Evolutionary conservation across 1,139 yeast genomes (phyloP).

Genomic region (Saccharomycopsis phalli): DNA sequence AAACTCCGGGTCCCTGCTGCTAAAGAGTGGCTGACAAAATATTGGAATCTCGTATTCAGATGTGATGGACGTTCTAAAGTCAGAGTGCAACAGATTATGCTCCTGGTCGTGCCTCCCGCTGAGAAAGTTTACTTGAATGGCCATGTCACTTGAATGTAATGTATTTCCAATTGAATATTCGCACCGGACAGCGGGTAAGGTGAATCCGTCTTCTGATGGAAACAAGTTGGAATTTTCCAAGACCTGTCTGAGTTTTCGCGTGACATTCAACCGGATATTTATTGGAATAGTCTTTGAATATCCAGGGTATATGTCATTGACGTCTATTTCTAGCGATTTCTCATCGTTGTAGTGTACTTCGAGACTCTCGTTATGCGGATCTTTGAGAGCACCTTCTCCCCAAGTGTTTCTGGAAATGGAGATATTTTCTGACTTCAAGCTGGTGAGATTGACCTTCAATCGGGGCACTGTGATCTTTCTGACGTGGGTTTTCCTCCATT

Average conservation of each 20-base stretch:
- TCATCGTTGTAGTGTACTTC: not conserved
- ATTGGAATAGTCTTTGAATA: slow-evolving; percentile 14
- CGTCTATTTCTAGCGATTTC: not conserved
- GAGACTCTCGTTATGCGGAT: not conserved
- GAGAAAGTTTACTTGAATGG: not conserved
- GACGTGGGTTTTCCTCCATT: slow-evolving; percentile 6
- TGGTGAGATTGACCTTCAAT: slow-evolving; percentile 8
- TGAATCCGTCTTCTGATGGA: too few relatives aligned
- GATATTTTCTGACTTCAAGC: slow-evolving; percentile 10
- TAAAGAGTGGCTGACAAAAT: slow-evolving; percentile 10
- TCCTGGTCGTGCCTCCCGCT: too few relatives aligned
- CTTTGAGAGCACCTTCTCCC: not conserved
- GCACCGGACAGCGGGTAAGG: not conserved
- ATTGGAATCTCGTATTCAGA: slow-evolving; percentile 15
- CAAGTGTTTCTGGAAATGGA: slow-evolving; percentile 7
- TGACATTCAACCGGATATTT: slow-evolving; percentile 7
- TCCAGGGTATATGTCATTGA: slow-evolving; percentile 19
- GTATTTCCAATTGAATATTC: too few relatives aligned
- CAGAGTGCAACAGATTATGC: not conserved
- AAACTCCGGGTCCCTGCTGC: slow-evolving; percentile 12
- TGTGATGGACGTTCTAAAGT: not conserved
- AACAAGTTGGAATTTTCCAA: not conserved
- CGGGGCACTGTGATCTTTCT: slow-evolving; percentile 16
- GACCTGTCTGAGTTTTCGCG: slow-evolving; percentile 9
- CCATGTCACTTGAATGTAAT: slow-evolving; percentile 1